phyloP scores from a whole-genome alignment of 192 early-diverging fungal genomes.

The Backusella mclennaniae region DNA sequence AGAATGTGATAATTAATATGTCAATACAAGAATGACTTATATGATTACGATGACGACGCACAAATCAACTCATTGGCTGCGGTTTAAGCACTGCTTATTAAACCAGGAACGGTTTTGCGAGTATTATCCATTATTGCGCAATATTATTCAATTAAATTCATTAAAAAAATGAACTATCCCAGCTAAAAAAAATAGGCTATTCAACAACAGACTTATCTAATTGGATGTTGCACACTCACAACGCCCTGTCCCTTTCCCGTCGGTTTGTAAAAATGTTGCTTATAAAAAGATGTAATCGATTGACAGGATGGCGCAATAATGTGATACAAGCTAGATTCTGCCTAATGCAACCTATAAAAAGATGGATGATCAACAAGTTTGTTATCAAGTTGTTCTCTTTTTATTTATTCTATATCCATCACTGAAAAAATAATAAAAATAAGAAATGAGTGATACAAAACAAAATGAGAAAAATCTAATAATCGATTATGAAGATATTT shows the following conservation, averaged over 20 bases:
- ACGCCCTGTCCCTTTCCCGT: not conserved
- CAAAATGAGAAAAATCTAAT: constrained; percentile 1
- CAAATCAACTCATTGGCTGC: not conserved
- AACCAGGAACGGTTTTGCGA: not conserved
- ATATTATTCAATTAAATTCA: not conserved
- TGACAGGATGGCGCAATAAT: constrained; percentile 1
- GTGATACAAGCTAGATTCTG: not conserved
- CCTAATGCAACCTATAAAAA: not conserved
- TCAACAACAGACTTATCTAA: not conserved
- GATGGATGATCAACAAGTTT: not conserved
- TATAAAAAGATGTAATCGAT: constrained; percentile 1
- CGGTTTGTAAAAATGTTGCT: not conserved
- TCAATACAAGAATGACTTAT: not conserved
- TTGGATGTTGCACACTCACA: not conserved
- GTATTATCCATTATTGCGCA: not conserved
- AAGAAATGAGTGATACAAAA: not conserved
- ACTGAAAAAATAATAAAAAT: not conserved
- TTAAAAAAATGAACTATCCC: not conserved
- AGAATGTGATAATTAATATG: not conserved
- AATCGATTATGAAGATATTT: constrained; percentile 30
- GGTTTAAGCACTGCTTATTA: not conserved
- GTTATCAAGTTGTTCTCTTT: not conserved
- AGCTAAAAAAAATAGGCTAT: not conserved
- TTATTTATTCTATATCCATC: not conserved
- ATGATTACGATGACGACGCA: not conserved